phyloP scores from a whole-genome alignment of 2,329 filamentous ascomycete species.

The Myriosclerotinia duriaeana region DNA sequence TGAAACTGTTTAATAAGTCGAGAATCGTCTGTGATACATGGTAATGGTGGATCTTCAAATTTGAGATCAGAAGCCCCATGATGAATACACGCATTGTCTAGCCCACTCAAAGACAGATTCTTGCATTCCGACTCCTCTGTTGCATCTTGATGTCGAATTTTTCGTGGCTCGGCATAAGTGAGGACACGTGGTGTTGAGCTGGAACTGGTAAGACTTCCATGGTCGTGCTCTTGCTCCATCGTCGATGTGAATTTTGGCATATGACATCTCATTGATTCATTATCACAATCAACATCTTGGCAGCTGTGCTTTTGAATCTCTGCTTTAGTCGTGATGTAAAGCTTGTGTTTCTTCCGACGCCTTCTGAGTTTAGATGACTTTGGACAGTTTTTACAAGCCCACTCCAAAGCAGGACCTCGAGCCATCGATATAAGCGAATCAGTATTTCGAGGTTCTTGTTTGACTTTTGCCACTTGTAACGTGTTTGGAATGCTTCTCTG shows the following conservation, averaged over 20 bases:
- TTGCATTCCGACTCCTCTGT: background rate
- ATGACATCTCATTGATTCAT: background rate
- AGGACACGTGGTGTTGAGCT: constrained; percentile 1
- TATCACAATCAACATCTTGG: background rate
- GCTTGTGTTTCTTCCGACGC: background rate
- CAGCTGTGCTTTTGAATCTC: background rate
- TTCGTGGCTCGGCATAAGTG: background rate
- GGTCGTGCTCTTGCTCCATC: background rate
- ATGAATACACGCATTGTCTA: background rate
- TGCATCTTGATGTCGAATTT: background rate
- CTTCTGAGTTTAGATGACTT: background rate
- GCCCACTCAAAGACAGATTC: no score
- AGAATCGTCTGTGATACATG: background rate
- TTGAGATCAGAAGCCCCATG: background rate
- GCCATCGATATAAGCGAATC: background rate
- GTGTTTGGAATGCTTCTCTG: background rate
- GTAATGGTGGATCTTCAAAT: background rate
- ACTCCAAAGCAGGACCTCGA: background rate
- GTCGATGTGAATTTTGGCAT: accelerated
- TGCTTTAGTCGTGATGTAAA: background rate
- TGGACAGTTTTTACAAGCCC: background rate
- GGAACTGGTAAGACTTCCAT: background rate
- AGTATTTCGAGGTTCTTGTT: background rate
- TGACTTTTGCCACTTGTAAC: background rate
- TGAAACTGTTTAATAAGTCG: background rate